Evolutionary conservation across 2,329 filamentous ascomycete species (phyloP), one percentile per base, ranked within the genome.

Genomic region (Nothopassalora personata): DNA sequence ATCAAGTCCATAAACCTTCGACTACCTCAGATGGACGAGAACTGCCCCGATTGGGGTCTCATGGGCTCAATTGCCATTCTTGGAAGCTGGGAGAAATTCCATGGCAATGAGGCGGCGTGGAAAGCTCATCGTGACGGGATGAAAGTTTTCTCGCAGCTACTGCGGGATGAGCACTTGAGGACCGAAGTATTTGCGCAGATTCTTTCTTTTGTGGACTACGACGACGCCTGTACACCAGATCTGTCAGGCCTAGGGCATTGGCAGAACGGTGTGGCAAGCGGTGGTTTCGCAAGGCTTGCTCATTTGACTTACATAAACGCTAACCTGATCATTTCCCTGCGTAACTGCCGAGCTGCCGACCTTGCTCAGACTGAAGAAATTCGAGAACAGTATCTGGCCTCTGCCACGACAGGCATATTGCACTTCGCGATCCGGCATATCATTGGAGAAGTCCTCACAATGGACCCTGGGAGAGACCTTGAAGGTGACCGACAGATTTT

Each of bases 21-120:
- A 28, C 57, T 63, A 13, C 18, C 18, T 4, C 19, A 30, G 9
- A 43, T 54, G 33, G 34, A 54, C 5, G 59, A 61, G 33, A 46
- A 56, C 5, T 31, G 54, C 8, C 28, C 58, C 5, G 59, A 63
- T 30, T 59, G 60, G 33, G 56, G 59, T 31, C 54, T 63, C 28
- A 47, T 63, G 56, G 54, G 60, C 11, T 56, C 53, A 1, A 63
- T 63, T 7, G 58, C 61, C 3, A 53, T 63, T 23, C 56, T 63
- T 10, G 61, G 61, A 9, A 56, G 58, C 39, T 63, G 58, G 56
- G 61, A 63, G 51, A 53, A 56, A 30, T 60, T 52, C 53, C 60
- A 57, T 53, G 61, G 61, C 4, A 57, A 56, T 8, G 50, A 54
- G 19, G 53, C 57, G 34, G 59, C 59, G 30, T 61, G 61, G 54